Evolutionary conservation across 176 grass and related monocot genomes (phyloP).

Genomic region (Urochloa ruziziensis): DNA sequence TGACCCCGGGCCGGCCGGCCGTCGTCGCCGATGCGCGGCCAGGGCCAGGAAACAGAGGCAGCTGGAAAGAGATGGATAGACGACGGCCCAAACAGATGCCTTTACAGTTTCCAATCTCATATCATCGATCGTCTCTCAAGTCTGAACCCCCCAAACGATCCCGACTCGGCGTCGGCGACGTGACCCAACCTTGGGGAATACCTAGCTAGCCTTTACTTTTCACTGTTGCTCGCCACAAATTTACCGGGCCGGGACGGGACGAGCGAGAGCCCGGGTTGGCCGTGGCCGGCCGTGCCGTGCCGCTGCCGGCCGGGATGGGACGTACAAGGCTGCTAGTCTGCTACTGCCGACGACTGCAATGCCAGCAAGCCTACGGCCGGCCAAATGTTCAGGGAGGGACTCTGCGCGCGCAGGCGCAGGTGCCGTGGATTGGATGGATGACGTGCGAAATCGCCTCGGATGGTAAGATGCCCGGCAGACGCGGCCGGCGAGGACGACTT

Average conservation of each 20-base stretch:
- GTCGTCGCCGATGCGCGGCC: background rate
- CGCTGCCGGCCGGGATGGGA: background rate
- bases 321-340: background rate
- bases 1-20: background rate
- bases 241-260: background rate
- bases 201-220: constrained; percentile 1
- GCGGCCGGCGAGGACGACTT: constrained; percentile 1
- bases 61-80: constrained; percentile 28
- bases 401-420: background rate
- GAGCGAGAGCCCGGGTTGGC: background rate
- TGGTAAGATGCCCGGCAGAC: constrained; percentile 12
- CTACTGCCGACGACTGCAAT: no score
- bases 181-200: constrained; percentile 25
- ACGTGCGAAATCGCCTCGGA: background rate
- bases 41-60: constrained; percentile 16
- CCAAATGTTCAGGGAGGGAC: background rate
- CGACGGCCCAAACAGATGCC: constrained; percentile 1
- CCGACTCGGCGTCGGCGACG: constrained; percentile 36
- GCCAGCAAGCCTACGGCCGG: background rate
- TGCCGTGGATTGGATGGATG: constrained; percentile 3
- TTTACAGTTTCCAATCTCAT: constrained; percentile 33
- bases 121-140: no score
- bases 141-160: background rate
- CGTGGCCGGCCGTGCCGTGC: background rate
- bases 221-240: background rate